Conservation (phyloP, 176 grass and related monocot species). For the Elaeis guineensis region DNA sequence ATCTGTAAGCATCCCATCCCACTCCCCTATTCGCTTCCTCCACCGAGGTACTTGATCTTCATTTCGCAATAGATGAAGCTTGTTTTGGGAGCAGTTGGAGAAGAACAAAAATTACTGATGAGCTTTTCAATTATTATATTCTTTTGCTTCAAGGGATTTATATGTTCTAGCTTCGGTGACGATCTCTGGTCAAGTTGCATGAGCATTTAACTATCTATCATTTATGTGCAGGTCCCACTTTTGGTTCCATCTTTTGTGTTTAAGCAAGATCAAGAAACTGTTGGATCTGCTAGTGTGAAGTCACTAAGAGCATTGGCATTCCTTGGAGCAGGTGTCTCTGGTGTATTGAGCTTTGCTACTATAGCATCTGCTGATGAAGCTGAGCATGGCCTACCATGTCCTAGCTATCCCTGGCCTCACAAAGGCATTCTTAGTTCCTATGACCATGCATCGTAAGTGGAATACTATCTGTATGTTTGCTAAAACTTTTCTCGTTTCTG, state of each 20-base stretch:
- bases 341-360: slow-evolving; percentile 13
- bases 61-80: background rate
- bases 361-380: slow-evolving; percentile 21
- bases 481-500: background rate
- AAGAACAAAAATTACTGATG: too few species aligned
- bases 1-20: slow-evolving; percentile 8
- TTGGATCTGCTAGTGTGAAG: slow-evolving; percentile 7
- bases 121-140: too few species aligned
- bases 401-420: slow-evolving; percentile 46
- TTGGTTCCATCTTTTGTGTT: slow-evolving; percentile 11
- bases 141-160: too few species aligned
- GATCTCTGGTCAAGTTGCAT: background rate
- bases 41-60: background rate
- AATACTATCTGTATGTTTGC: background rate
- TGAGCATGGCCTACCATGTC: slow-evolving; percentile 20
- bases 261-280: slow-evolving; percentile 1
- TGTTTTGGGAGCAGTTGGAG: background rate
- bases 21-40: background rate
- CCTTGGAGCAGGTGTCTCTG: slow-evolving; percentile 11
- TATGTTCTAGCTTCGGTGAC: background rate
- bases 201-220: background rate
- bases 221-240: slow-evolving; percentile 3
- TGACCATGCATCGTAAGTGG: slow-evolving; percentile 14
- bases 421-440: slow-evolving; percentile 24
- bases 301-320: slow-evolving; percentile 15